Base-by-base conservation (phyloP, 148 eudicot genomes). In the Pouteria glomerata region DNA sequence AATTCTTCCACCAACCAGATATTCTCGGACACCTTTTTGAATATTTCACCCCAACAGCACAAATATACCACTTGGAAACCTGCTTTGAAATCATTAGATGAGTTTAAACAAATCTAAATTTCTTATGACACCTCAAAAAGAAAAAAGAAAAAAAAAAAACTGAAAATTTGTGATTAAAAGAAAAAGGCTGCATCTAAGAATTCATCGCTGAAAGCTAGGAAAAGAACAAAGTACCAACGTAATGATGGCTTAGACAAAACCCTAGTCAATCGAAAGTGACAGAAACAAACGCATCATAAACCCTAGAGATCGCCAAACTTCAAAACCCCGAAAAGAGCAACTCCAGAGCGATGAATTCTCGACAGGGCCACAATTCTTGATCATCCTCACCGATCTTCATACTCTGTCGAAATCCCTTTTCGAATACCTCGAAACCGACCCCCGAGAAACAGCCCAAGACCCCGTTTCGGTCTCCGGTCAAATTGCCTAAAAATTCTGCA, bases 401-500 rank as follows among this genome's bases (percentile, higher is more conserved):
- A n/a, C 23, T 56, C 33, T 23, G 37, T 5, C 44, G 34, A 72
- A 76, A 64, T 59, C 66, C 57, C 60, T n/a, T 31, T 34, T 27
- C 12, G 57, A 66, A 37, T 44, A 53, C 51, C 44, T 30, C 62
- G 50, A 51, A 55, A 57, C 58, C 55, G n/a, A 72, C 68, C 18
- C 44, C 60, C 68, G 60, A 57, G 73, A 72, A 66, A 63, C 35
- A 64, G 41, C 53, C 80, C 56, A 12, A 16, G 68, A 50, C 75
- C 29, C 47, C 13, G 48, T 35, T 19, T 56, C 14, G 23, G 24
- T 56, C 6, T 11, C 58, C 71, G 57, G 66, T 63, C 52, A 58
- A 39, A 69, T 23, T 14, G 42, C n/a, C 42, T 23, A 3, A n/a
- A 30, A 51, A 31, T 51, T 31, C 18, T 7, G 11, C 45, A 35